Evolutionary conservation across 208 protist species (phyloP), one percentile per base, ranked within the genome.

Genomic region (Wallacemonas rigidus): DNA sequence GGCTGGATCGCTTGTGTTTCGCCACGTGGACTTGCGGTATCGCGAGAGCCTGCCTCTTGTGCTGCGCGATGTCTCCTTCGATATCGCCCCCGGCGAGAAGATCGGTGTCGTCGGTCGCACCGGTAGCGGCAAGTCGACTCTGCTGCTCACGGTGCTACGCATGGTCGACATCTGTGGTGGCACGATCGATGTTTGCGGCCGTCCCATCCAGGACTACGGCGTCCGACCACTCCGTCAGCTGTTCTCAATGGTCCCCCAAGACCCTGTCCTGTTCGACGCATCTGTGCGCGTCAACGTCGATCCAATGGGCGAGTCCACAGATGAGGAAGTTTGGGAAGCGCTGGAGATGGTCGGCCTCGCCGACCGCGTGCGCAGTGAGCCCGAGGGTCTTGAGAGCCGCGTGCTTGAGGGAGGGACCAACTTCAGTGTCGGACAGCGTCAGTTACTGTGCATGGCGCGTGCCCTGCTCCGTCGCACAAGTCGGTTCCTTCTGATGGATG

Each of bases 241-340:
- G 17, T 90, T 94, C 72, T 82, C 88, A 44, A 88, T 96, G 82
- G 89, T 96, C 50, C 91, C 89, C 74, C 91, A 96, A 80, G 86
- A 94, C 70, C 91, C 91, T 0, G 72, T 94, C 44, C 77, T 95
- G 73, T 95, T 94, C 67, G 79, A 91, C 58, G 91, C 89, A 51
- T 92, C 89, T 1, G 71, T 94, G 65, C 82, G 82, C 41, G 67
- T 71, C 38, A 96, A 96, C 85, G 62, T 96, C 36, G 89, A 96
- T 71, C 89, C 88, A 15, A 86, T 88, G 69, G 45, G 56, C 12
- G 65, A 77, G 64, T 15, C 60, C 17, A 78, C 75, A 8, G 64
- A 73, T 44, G 75, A 41, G 41, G 81, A 84, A 67, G 63, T 81
- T 40, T 79, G 73, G 76, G 14, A 53, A 3, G 84, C 81, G 26